Evolutionary conservation across 2,329 filamentous ascomycete species (phyloP).

Genomic region (Alternaria gansuensis): DNA sequence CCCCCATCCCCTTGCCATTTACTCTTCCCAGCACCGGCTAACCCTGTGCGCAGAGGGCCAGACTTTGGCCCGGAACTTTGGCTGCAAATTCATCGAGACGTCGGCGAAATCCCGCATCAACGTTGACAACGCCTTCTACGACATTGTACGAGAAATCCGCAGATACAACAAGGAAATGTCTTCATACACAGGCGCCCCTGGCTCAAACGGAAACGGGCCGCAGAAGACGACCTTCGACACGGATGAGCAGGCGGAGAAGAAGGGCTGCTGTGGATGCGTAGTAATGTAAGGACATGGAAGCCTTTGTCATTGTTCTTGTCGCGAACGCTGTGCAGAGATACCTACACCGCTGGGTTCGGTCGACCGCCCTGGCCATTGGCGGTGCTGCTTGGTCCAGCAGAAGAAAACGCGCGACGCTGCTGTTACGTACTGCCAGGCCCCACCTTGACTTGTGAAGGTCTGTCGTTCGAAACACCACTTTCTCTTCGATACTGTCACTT

Average conservation of each 20-base stretch:
- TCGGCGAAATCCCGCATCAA: slow-evolving; percentile 98
- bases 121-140: slow-evolving; percentile 98
- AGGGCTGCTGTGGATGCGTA: slow-evolving; percentile 84
- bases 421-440: slow-evolving; percentile 46
- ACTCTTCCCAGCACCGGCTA: slow-evolving; percentile 20
- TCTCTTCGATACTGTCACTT: slow-evolving; percentile 38
- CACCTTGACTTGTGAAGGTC: slow-evolving; percentile 27
- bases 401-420: slow-evolving; percentile 46
- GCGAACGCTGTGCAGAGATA: slow-evolving; percentile 30
- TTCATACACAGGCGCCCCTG: slow-evolving; percentile 75
- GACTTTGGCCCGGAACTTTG: slow-evolving; percentile 83
- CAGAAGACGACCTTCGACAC: slow-evolving; percentile 78
- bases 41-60: slow-evolving; percentile 75
- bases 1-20: slow-evolving; percentile 4
- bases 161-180: slow-evolving; percentile 99
- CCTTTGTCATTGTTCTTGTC: slow-evolving; percentile 20
- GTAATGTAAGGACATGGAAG: slow-evolving; percentile 71
- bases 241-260: slow-evolving; percentile 71
- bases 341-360: slow-evolving; percentile 31
- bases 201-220: slow-evolving; percentile 58
- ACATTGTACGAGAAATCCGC: slow-evolving; percentile 96
- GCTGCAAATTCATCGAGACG: slow-evolving; percentile 99
- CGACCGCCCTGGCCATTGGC: slow-evolving; percentile 37
- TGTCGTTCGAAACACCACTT: slow-evolving; percentile 21
- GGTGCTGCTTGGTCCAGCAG: slow-evolving; percentile 31